Conservation (phyloP, 2,329 filamentous ascomycete genomes). For the Arthrocladium fulminans region DNA sequence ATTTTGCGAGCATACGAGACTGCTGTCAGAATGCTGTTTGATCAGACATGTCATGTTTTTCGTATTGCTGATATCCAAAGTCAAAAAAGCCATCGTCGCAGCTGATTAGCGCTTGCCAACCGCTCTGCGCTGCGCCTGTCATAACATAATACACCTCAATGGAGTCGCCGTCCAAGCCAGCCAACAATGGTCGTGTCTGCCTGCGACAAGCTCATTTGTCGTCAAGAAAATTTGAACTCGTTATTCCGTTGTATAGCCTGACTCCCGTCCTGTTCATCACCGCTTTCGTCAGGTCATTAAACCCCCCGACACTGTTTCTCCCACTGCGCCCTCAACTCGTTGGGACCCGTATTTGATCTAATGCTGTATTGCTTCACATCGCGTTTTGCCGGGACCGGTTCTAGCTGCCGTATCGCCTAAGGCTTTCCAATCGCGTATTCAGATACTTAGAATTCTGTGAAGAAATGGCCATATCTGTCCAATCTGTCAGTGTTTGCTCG, state of each 20-base stretch:
- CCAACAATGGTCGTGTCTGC: too few relatives aligned
- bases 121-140: background rate
- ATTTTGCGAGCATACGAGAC: too few relatives aligned
- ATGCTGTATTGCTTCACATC: background rate
- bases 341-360: background rate
- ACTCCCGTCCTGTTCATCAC: too few relatives aligned
- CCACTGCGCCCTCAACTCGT: background rate
- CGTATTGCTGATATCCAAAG: background rate
- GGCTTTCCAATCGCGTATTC: background rate
- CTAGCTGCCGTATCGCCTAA: background rate
- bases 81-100: background rate
- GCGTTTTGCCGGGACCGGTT: background rate
- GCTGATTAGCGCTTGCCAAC: background rate
- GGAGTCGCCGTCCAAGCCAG: background rate
- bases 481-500: constrained; percentile 10
- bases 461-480: constrained; percentile 61
- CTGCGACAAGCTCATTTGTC: background rate
- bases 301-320: too few relatives aligned
- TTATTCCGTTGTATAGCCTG: too few relatives aligned
- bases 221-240: background rate
- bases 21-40: too few relatives aligned
- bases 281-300: too few relatives aligned
- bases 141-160: background rate
- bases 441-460: constrained; percentile 58
- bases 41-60: background rate